Percentiles rank a stretch among this genome's conserved stretches.
Conservation (phyloP, 306 rosid genomes). For the Pueraria montana region DNA sequence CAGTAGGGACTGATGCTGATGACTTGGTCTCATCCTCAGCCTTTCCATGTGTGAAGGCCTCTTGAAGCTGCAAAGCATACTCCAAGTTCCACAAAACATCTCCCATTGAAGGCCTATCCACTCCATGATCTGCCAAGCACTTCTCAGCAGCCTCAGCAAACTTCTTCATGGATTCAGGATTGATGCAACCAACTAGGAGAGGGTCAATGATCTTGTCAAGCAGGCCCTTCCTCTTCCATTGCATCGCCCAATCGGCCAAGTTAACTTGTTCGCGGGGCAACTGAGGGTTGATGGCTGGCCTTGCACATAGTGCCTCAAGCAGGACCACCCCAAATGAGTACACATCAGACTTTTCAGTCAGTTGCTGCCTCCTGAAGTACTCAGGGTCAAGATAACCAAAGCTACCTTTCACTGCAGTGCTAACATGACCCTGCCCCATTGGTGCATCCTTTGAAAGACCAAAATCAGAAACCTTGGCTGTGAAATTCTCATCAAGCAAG, state of each 20-base stretch:
- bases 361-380: conserved; percentile 71
- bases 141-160: conserved; percentile 77
- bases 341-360: conserved; percentile 73
- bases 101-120: conserved; percentile 76
- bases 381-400: conserved; percentile 79
- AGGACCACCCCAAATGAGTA: conserved; percentile 74
- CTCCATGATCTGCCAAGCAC: conserved; percentile 73
- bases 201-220: conserved; percentile 72
- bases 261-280: conserved; percentile 72
- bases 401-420: conserved; percentile 76
- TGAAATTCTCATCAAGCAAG: conserved; percentile 64
- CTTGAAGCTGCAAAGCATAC: conserved; percentile 75
- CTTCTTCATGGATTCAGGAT: conserved; percentile 70
- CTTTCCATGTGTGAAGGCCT: conserved; percentile 65
- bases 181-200: conserved; percentile 53
- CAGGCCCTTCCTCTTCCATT: conserved; percentile 71
- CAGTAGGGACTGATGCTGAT: too few relatives aligned
- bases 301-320: conserved; percentile 66
- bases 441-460: conserved; percentile 75
- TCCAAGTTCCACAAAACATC: conserved; percentile 77
- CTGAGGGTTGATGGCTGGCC: conserved; percentile 68
- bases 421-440: conserved; percentile 68
- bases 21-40: conserved; percentile 54
- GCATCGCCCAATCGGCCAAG: conserved; percentile 76
- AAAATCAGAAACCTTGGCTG: conserved; percentile 73